Conservation (phyloP, 495 filamentous ascomycete genomes). For the Arthonia radiata region DNA sequence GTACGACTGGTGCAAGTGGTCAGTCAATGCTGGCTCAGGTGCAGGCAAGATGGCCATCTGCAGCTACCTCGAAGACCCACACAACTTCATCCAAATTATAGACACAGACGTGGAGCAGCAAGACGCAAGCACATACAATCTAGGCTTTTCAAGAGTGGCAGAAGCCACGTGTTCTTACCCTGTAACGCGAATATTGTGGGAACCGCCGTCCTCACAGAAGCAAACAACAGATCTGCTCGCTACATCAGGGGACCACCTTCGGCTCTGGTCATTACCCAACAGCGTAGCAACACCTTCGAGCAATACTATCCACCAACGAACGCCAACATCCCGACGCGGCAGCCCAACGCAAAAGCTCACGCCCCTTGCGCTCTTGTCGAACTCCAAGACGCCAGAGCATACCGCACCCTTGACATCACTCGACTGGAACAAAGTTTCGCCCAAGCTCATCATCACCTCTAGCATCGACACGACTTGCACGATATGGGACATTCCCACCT, state of each 20-base stretch:
- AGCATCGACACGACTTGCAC: conserved; percentile 99
- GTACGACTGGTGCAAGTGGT: conserved; percentile 99
- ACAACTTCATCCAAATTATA: conserved; percentile 98
- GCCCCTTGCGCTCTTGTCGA: conserved; percentile 77
- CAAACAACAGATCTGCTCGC: conserved; percentile 88
- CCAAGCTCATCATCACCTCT: conserved; percentile 90
- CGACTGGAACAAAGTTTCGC: conserved; percentile 93
- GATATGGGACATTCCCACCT: conserved; percentile 97
- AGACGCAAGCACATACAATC: conserved; percentile 44
- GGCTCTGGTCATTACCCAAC: conserved; percentile 68
- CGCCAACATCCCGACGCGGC: conserved; percentile 28
- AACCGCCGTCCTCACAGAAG: conserved; percentile 90
- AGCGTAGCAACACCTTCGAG: conserved; percentile 17
- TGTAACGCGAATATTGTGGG: conserved; percentile 89
- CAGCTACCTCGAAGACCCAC: conserved; percentile 90
- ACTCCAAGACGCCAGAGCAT: conserved; percentile 94
- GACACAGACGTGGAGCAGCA: conserved; percentile 59
- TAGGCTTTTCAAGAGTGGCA: conserved; percentile 86
- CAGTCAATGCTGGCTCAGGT: conserved; percentile 36
- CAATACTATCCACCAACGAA: conserved; percentile 52
- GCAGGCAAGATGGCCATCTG: conserved; percentile 81
- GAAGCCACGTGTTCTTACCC: conserved; percentile 97
- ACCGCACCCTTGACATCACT: conserved; percentile 88
- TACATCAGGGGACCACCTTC: conserved; percentile 87
- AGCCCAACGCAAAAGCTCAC: conserved; percentile 72